These are phyloP conservation scores for Marsdenia floribunda DNA, from an alignment of 257 asterid species.

Conservation along the genomic window DNA sequence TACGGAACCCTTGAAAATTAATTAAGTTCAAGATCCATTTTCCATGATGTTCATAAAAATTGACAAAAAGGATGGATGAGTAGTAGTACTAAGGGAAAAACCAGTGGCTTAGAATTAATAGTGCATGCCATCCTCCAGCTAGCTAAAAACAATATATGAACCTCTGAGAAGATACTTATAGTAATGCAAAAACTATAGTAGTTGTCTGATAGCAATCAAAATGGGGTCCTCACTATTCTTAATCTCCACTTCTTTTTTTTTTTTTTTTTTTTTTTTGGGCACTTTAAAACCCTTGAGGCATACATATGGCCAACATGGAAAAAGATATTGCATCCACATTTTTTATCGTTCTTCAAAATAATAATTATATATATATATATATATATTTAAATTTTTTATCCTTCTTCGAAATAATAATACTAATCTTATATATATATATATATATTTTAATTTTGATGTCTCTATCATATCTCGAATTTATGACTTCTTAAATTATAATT, in stretches of 20 bases:
- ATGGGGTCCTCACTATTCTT: constrained; percentile 33
- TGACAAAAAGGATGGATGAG: no score
- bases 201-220: constrained; percentile 33
- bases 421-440: no score
- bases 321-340: constrained; percentile 18
- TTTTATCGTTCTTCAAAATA: not conserved
- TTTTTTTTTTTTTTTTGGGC: not conserved
- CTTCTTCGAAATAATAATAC: no score
- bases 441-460: no score
- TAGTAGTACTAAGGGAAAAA: no score
- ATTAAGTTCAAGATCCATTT: not conserved
- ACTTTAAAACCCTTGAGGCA: constrained; percentile 26
- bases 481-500: no score
- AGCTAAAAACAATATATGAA: not conserved
- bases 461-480: no score
- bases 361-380: no score
- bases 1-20: no score
- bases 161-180: not conserved
- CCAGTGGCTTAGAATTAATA: no score
- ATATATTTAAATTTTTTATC: no score
- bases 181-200: constrained; percentile 24
- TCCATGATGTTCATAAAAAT: no score
- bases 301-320: constrained; percentile 46
- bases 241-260: constrained; percentile 30
- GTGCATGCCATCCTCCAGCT: not conserved